Evolutionary conservation across 129 eudicot genomes (phyloP), one percentile per base, ranked within the genome.

Genomic region (Dittrichia graveolens): DNA sequence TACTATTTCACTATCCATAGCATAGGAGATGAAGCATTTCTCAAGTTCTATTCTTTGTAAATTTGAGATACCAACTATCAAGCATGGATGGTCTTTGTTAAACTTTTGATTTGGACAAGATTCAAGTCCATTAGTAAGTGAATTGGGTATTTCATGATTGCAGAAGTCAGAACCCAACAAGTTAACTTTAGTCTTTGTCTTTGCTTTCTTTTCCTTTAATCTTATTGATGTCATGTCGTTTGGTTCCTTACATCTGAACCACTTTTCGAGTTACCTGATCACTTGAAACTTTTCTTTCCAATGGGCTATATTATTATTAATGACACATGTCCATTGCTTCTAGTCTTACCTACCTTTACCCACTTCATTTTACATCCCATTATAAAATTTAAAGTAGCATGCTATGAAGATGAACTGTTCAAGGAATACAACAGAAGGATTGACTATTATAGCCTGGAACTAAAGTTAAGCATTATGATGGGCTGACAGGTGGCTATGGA

Each of bases 161-260:
- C 66, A 42, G 39, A 24, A 57, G 66, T 12, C 58, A 57, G 14
- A 31, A 31, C 41, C 41, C 75, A 71, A 54, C 43, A 41, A 56
- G 24, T 69, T 35, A 52, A 52, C 74, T 69, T 50, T 69, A 69
- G 74, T 70, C 53, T 7, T 18, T 55, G 54, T 71, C 65, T 55
- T 71, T 55, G 54, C 75, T 70, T 55, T 70, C 37, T 52, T 10
- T 52, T 8, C 8, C 37, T 69, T 53, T 48, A 65, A 67, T 46
- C 42, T 49, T 47, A 16, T 47, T 67, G 60, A 37, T 69, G 74
- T 37, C 47, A 50, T 38, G 49, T 52, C 62, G 6, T 38, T 54
- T 69, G 39, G 62, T 69, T 69, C 64, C 49, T 54, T 42, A 65
- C 53, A 49, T 64, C 7, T 64, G 39, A 35, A 56, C 60, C 52